Conservation (phyloP, 2,329 filamentous ascomycete genomes). For the Tolypocladium album region DNA sequence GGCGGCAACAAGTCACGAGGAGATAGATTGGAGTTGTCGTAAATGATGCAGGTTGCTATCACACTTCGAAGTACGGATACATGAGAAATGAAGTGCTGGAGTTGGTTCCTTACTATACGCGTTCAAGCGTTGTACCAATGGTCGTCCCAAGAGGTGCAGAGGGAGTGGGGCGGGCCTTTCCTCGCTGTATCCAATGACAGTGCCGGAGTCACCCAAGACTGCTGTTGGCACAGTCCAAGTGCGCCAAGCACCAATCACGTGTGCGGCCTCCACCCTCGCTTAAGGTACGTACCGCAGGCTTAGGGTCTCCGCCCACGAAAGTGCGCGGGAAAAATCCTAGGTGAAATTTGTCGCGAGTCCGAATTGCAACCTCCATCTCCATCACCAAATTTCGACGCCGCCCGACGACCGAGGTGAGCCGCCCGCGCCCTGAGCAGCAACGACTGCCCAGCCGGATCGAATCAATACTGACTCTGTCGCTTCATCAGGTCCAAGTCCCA, state of each 20-base stretch:
- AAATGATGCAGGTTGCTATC: background rate
- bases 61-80: no score
- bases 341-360: constrained; percentile 26
- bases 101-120: no score
- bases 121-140: no score
- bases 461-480: background rate
- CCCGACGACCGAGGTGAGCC: constrained; percentile 28
- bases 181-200: background rate
- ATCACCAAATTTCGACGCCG: constrained; percentile 28
- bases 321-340: constrained; percentile 18
- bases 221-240: background rate
- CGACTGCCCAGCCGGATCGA: background rate
- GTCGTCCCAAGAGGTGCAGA: no score
- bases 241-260: constrained; percentile 6
- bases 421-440: background rate
- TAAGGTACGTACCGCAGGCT: constrained; percentile 17
- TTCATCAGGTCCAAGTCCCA: constrained; percentile 23
- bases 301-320: constrained; percentile 33
- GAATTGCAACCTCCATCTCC: constrained; percentile 18
- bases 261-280: constrained; percentile 11
- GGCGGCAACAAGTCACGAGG: background rate
- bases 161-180: no score
- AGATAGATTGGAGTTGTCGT: background rate
- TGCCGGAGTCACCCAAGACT: background rate
- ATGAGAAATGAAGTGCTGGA: no score